Percentiles rank a stretch among this genome's conserved stretches.
Conservation (phyloP, 192 early-diverging fungal genomes). For the Funneliformis geosporum region DNA sequence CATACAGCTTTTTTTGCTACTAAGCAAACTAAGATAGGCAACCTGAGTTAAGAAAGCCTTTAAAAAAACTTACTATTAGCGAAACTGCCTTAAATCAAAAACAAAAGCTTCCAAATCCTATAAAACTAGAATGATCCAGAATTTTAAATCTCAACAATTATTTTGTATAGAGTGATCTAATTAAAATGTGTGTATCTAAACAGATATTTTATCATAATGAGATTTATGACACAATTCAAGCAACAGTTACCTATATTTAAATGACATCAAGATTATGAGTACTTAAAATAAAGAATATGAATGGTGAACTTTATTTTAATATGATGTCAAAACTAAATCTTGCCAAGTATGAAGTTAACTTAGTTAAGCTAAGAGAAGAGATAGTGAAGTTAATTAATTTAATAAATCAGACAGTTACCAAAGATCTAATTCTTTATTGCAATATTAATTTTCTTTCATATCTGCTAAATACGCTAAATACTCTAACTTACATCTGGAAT, state of each 20-base stretch:
- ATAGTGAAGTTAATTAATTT: neutral
- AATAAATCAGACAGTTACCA: neutral
- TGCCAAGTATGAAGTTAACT: neutral
- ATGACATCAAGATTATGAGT: neutral
- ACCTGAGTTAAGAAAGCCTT: no score
- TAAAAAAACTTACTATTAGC: no score
- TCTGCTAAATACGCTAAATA: neutral
- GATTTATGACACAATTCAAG: neutral
- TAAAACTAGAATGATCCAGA: no score
- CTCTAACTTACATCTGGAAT: no score
- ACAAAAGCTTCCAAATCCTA: no score
- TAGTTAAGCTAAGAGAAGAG: neutral
- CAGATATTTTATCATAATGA: neutral
- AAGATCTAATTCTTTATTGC: conserved; percentile 19
- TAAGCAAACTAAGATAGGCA: no score
- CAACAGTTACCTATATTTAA: conserved; percentile 6
- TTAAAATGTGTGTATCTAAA: conserved; percentile 1
- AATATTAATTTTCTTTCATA: conserved; percentile 17
- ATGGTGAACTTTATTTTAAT: conserved; percentile 13
- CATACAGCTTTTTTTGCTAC: no score
- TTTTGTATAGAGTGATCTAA: neutral
- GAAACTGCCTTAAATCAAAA: no score
- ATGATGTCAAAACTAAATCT: conserved; percentile 4
- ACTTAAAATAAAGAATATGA: conserved; percentile 15
- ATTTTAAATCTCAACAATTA: no score